Evolutionary conservation across 306 rosid species (phyloP).

Genomic region (Prunus mira): DNA sequence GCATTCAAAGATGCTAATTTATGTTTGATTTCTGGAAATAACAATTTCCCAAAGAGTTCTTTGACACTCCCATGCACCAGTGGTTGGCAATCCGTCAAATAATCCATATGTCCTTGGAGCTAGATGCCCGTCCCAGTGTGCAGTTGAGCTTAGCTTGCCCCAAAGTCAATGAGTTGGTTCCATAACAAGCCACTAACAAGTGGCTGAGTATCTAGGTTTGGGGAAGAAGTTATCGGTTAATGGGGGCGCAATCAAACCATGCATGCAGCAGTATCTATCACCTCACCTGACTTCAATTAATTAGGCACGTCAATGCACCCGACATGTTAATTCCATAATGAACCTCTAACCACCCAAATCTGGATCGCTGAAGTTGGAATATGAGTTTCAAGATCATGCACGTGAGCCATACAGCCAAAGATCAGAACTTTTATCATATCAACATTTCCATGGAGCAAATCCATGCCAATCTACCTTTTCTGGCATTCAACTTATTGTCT

Average conservation of each 20-base stretch:
- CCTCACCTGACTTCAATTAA: not conserved
- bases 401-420: not conserved
- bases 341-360: not conserved
- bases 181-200: not conserved
- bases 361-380: not conserved
- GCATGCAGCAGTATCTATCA: not conserved
- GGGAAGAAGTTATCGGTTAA: not conserved
- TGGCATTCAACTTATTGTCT: not conserved
- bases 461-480: not conserved
- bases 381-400: not conserved
- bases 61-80: not conserved
- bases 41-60: not conserved
- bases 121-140: too few relatives aligned
- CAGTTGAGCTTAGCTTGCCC: not conserved
- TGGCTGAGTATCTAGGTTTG: not conserved
- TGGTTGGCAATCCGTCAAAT: not conserved
- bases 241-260: not conserved
- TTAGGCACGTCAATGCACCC: not conserved
- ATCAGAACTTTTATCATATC: not conserved
- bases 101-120: not conserved
- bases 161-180: not conserved
- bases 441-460: not conserved
- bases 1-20: not conserved
- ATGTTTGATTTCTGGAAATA: not conserved
- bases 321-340: not conserved